Evolutionary conservation across 768 basidiomycete genomes (phyloP).

Genomic region (Xerocomus brunneocitrinus): DNA sequence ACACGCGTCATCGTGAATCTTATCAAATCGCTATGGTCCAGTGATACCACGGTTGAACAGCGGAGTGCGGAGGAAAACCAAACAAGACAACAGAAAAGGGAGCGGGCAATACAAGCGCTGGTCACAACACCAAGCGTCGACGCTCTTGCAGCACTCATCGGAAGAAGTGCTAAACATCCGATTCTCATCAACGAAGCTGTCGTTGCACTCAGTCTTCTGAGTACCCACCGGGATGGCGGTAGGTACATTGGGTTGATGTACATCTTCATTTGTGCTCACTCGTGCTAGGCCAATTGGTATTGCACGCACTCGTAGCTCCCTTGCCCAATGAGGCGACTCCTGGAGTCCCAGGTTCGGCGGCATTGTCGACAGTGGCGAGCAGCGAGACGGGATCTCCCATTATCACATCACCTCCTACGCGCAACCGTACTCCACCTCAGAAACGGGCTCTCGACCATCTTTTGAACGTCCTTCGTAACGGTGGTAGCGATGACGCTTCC

Average conservation of each 20-base stretch:
- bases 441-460: slow-evolving; percentile 67
- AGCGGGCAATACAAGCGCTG: slow-evolving; percentile 49
- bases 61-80: slow-evolving; percentile 31
- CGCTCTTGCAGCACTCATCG: slow-evolving; percentile 66
- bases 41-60: slow-evolving; percentile 34
- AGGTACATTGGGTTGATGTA: slow-evolving; percentile 19
- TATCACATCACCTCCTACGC: slow-evolving; percentile 38
- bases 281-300: slow-evolving; percentile 53
- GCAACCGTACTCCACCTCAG: slow-evolving; percentile 40
- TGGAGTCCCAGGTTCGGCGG: slow-evolving; percentile 28
- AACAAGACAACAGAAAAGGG: slow-evolving; percentile 45
- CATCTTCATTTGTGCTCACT: slow-evolving; percentile 1
- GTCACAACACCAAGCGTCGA: slow-evolving; percentile 51
- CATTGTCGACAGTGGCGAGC: slow-evolving; percentile 36
- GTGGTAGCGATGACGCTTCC: slow-evolving; percentile 25
- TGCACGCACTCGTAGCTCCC: slow-evolving; percentile 53
- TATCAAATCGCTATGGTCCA: slow-evolving; percentile 72
- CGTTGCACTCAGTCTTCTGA: slow-evolving; percentile 75
- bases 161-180: slow-evolving; percentile 74
- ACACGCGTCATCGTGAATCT: slow-evolving; percentile 85
- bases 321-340: slow-evolving; percentile 40
- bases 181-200: slow-evolving; percentile 87
- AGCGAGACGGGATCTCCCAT: slow-evolving; percentile 48
- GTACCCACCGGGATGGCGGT: slow-evolving; percentile 64
- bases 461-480: slow-evolving; percentile 53